Evolutionary conservation across 179 eudicot species (phyloP), one percentile per base, ranked within the genome.

Genomic region (Sideroxylon spinosum): DNA sequence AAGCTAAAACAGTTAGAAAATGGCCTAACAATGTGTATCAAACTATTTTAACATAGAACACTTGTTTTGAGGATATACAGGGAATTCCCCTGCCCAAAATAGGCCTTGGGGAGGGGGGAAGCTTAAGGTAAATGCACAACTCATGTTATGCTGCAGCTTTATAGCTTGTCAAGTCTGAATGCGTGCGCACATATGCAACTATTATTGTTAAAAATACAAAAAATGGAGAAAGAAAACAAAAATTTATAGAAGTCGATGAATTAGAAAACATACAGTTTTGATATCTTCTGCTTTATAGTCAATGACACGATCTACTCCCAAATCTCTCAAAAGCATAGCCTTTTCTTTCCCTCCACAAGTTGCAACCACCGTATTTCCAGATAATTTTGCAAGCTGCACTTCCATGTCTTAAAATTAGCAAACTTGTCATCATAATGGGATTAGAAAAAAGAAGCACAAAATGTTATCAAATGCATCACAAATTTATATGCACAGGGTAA

Each of bases 321-420:
- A 81, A 76, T 81, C 83, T 82, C 84, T 93, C 87, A 95, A 80
- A 76, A 88, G 87, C 73, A 28, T 71, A 55, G 98, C 95, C 90
- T 95, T 93, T 76, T 89, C 95, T 86, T 86, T 82, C 67, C 98
- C 98, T 85, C 99, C 99, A 81, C 99, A 95, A 66, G 99, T 95
- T 70, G 99, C 99, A 75, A 95, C 86, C 65, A 95, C 94, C 84
- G 81, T 95, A 84, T 95, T 95, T 82, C 99, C 99, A 80, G 94
- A 93, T 85, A 95, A 80, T 85, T 95, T 95, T 68, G 97, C 99
- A 75, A 95, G 93, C 98, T 95, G 89, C 91, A 86, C 10, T 68
- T 19, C 69, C 65, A 63, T 2, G 12, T 49, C 49, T 59, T 59
- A 56, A 25, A 32, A 67, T 77, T 73, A 65, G 75, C 10, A 46